These are phyloP conservation scores for Clathrospora elynae DNA, from an alignment of 2,329 filamentous ascomycete genomes.

Conservation along the genomic window DNA sequence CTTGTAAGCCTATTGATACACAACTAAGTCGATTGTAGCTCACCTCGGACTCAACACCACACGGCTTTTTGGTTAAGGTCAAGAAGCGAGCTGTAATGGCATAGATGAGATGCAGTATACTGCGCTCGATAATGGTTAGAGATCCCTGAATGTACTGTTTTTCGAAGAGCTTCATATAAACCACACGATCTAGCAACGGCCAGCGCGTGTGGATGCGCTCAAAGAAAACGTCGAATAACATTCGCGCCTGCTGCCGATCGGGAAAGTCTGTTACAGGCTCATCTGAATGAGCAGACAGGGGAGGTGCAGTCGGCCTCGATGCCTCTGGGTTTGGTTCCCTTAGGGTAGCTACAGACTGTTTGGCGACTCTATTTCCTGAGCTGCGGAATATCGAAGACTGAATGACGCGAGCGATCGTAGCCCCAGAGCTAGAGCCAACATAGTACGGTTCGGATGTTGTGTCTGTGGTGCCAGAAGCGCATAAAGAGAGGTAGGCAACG, in stretches of 20 bases:
- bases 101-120: constrained; percentile 34
- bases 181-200: constrained; percentile 31
- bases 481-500: constrained; percentile 36
- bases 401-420: constrained; percentile 36
- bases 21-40: not conserved
- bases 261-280: constrained; percentile 15
- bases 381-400: constrained; percentile 33
- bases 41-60: constrained; percentile 32
- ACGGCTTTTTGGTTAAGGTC: constrained; percentile 32
- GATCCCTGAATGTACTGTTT: constrained; percentile 25
- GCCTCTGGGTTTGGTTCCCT: not conserved
- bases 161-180: constrained; percentile 30
- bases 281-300: constrained; percentile 8
- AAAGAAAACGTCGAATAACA: constrained; percentile 34
- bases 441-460: constrained; percentile 32
- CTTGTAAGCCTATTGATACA: constrained; percentile 1
- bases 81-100: constrained; percentile 36
- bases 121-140: constrained; percentile 28
- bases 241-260: constrained; percentile 19
- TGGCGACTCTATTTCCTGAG: constrained; percentile 7
- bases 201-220: constrained; percentile 35
- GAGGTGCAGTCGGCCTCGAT: constrained; percentile 6
- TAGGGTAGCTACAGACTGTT: not conserved
- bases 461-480: constrained; percentile 35
- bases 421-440: constrained; percentile 36